These are phyloP conservation scores for Avena sativa DNA, from an alignment of 176 grass and related monocot genomes.

Conservation along the genomic window DNA sequence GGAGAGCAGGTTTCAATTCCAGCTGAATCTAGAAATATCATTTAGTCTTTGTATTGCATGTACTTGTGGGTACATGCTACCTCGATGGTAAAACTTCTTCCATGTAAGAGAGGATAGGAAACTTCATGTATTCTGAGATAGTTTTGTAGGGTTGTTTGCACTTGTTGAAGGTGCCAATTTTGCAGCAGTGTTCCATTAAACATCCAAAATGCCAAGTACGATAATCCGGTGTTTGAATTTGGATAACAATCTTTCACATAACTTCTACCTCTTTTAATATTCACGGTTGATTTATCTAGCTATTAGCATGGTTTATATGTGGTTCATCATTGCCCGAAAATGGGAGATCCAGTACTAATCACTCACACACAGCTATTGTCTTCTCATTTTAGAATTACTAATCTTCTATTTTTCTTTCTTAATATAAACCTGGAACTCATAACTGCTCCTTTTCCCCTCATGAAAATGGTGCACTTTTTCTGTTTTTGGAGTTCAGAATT, in stretches of 20 bases:
- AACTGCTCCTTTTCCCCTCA: neutral
- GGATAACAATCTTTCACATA: conserved; percentile 16
- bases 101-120: conserved; percentile 43
- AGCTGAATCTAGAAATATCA: conserved; percentile 57
- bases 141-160: conserved; percentile 25
- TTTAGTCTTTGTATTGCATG: conserved; percentile 57
- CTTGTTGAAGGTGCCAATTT: conserved; percentile 41
- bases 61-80: conserved; percentile 37
- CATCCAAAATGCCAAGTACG: conserved; percentile 40
- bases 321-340: conserved; percentile 10
- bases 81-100: conserved; percentile 27
- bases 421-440: conserved; percentile 7
- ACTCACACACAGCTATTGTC: neutral
- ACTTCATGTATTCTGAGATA: conserved; percentile 41
- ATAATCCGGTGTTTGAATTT: conserved; percentile 10
- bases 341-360: conserved; percentile 8
- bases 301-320: conserved; percentile 29
- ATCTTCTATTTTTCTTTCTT: neutral
- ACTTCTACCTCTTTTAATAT: neutral
- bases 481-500: conserved; percentile 27
- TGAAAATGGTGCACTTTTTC: neutral
- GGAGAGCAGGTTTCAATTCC: conserved; percentile 87
- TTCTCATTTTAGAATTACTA: conserved; percentile 14
- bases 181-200: conserved; percentile 31
- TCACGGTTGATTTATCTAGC: conserved; percentile 5